These are phyloP conservation scores for Penicillium longicatenatum DNA, from an alignment of 495 filamentous ascomycete species.

Conservation along the genomic window DNA sequence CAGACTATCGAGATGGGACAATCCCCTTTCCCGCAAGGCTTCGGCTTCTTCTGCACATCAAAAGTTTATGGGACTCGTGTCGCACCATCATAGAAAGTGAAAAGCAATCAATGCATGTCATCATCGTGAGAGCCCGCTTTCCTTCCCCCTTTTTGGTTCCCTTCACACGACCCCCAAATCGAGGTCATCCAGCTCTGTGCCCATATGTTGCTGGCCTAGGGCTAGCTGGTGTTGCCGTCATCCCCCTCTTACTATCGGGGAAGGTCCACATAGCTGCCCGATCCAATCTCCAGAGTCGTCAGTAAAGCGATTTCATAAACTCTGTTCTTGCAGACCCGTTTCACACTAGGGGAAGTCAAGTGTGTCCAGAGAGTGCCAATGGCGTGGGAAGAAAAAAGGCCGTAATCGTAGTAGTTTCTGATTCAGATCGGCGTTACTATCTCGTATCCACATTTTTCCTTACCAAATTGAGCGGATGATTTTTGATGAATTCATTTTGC, in stretches of 20 bases:
- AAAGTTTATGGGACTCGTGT: slow-evolving; percentile 10
- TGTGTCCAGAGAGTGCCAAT: not conserved
- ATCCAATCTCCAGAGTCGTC: slow-evolving; percentile 6
- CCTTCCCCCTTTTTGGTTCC: not conserved
- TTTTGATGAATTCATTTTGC: slow-evolving; percentile 10
- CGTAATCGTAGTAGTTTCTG: slow-evolving; percentile 8
- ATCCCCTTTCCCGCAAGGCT: slow-evolving; percentile 9
- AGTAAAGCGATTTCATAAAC: slow-evolving; percentile 2
- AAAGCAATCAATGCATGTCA: slow-evolving; percentile 20
- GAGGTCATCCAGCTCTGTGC: not conserved
- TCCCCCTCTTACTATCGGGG: not conserved
- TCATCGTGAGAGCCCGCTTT: not conserved
- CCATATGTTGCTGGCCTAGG: not conserved
- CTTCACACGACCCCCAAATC: not conserved
- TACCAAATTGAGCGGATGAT: not conserved
- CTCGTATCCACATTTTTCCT: slow-evolving; percentile 29
- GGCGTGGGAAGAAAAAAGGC: slow-evolving; percentile 2
- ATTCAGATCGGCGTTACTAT: slow-evolving; percentile 40
- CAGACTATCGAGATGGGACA: slow-evolving; percentile 29
- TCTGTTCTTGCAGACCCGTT: slow-evolving; percentile 12
- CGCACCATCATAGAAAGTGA: slow-evolving; percentile 23
- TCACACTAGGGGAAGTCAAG: slow-evolving; percentile 9
- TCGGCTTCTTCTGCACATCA: not conserved
- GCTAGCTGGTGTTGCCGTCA: not conserved
- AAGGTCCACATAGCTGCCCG: not conserved